phyloP scores from a whole-genome alignment of 257 asterid genomes.

The Eustoma russellianum region DNA sequence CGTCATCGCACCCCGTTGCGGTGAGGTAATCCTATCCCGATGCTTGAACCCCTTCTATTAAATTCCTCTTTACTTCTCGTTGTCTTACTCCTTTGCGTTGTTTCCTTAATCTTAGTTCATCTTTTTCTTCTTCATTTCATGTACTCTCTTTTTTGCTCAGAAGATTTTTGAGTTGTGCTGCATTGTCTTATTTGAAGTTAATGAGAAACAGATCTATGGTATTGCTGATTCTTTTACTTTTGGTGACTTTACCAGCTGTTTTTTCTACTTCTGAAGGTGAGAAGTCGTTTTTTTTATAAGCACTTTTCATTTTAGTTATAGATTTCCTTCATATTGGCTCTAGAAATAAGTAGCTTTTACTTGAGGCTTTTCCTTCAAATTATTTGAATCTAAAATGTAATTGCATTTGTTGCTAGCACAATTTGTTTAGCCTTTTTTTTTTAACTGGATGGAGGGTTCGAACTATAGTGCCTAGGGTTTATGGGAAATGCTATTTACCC shows the following conservation, averaged over 20 bases:
- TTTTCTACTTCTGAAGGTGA: slow-evolving; percentile 77
- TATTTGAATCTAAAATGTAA: neutral
- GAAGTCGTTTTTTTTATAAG: neutral
- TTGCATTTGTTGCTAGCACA: neutral
- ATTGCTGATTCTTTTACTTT: slow-evolving; percentile 34
- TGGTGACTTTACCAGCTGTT: slow-evolving; percentile 33
- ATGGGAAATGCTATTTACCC: no score
- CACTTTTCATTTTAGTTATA: neutral
- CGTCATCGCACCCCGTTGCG: no score
- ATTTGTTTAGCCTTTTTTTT: no score
- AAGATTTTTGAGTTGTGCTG: neutral
- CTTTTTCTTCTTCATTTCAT: no score
- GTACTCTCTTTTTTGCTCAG: slow-evolving; percentile 1
- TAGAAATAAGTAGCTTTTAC: neutral
- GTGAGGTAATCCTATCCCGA: no score
- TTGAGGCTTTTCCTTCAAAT: neutral
- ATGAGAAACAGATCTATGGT: slow-evolving; percentile 20
- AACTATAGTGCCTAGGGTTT: no score
- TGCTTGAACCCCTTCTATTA: slow-evolving; percentile 27
- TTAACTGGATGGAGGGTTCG: no score
- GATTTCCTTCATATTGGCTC: neutral
- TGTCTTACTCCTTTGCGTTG: slow-evolving; percentile 12
- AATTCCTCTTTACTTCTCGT: slow-evolving; percentile 16
- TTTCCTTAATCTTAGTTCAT: slow-evolving; percentile 3
- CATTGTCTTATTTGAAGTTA: slow-evolving; percentile 3